Base-by-base conservation (phyloP, 2,329 filamentous ascomycete species). In the Coniella vitis region DNA sequence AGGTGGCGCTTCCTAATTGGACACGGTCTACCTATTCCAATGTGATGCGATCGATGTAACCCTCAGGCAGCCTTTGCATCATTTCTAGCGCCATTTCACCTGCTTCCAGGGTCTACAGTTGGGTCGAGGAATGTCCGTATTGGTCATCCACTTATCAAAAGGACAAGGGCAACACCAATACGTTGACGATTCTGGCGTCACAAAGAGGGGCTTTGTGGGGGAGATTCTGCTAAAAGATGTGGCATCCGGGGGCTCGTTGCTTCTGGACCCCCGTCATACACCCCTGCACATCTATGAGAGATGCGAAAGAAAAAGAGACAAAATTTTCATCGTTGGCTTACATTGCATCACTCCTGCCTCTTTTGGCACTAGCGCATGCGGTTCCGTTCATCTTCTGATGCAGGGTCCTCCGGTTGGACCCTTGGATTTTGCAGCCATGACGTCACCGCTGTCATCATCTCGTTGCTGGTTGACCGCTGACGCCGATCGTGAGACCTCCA, bases 1-100 rank as follows among this genome's bases (percentile, higher is more conserved):
- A 31, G 65, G 57, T n/a, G 57, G 56, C 17, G 53, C 57, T 45
- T 55, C 37, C 36, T 45, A 25, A 41, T 55, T 44, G 49, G 13
- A 5, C 25, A 29, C 10, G 16, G 22, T 4, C 7, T 10, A 20
- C 8, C 8, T 16, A 9, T 12, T 17, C 22, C 41, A 9, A 14
- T 32, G 25, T 35, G 17, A 35, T n/a, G 25, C 19, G 17, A 36
- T 10, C 8, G 2, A n/a, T 21, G 5, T 21, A n/a, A 19, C 40
- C 16, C 25, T n/a, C 13, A 38, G 21, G 12, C 20, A 31, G 17
- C 21, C 10, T 19, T 13, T 8, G 14, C 32, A 36, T 19, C 25
- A 34, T 19, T 20, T 19, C 4, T 13, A 29, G 13, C 22, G 34
- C 12, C 10, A 4, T 4, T 17, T 3, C 16, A 10, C 13, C 17